phyloP scores from a whole-genome alignment of 768 basidiomycete species.

The Austroboletus eburneus region DNA sequence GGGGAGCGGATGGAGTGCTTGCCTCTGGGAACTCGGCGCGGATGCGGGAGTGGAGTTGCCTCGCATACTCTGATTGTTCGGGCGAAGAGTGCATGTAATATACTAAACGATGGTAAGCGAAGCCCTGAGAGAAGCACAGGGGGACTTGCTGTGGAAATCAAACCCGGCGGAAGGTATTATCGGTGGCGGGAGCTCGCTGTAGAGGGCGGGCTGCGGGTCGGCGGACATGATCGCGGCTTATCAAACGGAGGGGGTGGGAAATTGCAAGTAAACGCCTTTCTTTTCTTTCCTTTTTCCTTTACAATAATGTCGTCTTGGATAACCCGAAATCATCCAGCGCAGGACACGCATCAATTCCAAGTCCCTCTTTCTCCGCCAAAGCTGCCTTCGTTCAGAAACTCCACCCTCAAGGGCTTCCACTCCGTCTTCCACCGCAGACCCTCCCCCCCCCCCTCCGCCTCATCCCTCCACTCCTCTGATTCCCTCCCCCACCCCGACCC shows the following conservation, averaged over 20 bases:
- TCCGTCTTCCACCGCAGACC: constrained; percentile 50
- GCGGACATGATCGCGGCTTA: background rate
- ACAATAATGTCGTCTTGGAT: constrained; percentile 31
- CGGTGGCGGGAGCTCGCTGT: constrained; percentile 52
- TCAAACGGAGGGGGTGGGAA: too few relatives aligned
- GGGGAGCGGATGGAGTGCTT: background rate
- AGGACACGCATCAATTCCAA: too few relatives aligned
- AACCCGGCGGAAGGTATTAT: constrained; percentile 56
- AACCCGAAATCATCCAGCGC: constrained; percentile 37
- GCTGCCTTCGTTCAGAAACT: constrained; percentile 32
- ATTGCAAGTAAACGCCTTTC: too few relatives aligned
- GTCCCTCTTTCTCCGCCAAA: too few relatives aligned
- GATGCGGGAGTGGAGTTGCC: constrained; percentile 54
- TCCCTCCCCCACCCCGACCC: constrained; percentile 35
- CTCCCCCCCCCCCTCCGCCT: constrained; percentile 41
- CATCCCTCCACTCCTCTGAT: constrained; percentile 46
- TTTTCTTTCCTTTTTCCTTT: background rate
- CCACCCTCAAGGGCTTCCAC: constrained; percentile 39
- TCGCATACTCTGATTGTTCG: constrained; percentile 45
- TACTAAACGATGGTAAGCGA: constrained; percentile 35
- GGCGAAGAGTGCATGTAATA: constrained; percentile 54
- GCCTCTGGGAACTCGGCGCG: constrained; percentile 69
- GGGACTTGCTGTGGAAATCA: constrained; percentile 63
- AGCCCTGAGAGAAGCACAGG: rapidly evolving
- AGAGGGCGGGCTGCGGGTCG: constrained; percentile 42